Evolutionary conservation across 495 filamentous ascomycete genomes (phyloP).

Genomic region (Lineolata rhizophorae): DNA sequence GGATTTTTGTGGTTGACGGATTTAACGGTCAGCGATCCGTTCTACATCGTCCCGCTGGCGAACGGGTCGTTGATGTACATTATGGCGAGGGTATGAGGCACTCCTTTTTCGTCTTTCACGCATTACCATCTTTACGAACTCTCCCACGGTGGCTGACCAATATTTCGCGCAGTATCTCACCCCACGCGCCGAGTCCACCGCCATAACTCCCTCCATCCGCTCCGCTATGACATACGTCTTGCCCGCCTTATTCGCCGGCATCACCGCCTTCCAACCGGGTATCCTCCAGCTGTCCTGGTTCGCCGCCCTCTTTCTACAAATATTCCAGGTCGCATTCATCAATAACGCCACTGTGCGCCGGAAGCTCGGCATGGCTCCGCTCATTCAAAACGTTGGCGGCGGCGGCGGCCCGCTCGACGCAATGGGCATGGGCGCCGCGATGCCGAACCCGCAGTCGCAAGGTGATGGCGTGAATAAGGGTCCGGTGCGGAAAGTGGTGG

Average conservation of each 20-base stretch:
- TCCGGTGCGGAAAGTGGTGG: no score
- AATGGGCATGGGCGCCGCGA: no score
- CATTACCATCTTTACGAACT: neutral
- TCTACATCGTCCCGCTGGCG: slow-evolving; percentile 42
- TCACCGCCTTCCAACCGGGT: neutral
- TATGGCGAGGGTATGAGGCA: neutral
- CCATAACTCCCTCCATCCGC: neutral
- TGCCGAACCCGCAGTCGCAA: neutral
- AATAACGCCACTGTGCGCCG: neutral
- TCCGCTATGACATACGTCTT: neutral
- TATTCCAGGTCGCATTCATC: neutral
- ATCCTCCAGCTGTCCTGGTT: neutral
- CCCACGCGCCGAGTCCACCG: neutral
- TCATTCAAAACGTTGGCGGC: neutral
- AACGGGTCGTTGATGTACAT: neutral
- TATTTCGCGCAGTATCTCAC: no score
- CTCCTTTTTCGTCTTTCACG: neutral
- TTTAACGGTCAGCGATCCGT: slow-evolving; percentile 57
- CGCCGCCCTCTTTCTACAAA: neutral
- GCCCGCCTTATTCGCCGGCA: neutral
- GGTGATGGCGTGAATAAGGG: neutral
- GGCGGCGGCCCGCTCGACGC: no score
- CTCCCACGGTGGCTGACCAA: no score
- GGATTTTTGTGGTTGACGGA: slow-evolving; percentile 60
- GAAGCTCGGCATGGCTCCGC: neutral